These are phyloP conservation scores for Scutellaria galericulata DNA, from an alignment of 257 asterid species.

Conservation along the genomic window DNA sequence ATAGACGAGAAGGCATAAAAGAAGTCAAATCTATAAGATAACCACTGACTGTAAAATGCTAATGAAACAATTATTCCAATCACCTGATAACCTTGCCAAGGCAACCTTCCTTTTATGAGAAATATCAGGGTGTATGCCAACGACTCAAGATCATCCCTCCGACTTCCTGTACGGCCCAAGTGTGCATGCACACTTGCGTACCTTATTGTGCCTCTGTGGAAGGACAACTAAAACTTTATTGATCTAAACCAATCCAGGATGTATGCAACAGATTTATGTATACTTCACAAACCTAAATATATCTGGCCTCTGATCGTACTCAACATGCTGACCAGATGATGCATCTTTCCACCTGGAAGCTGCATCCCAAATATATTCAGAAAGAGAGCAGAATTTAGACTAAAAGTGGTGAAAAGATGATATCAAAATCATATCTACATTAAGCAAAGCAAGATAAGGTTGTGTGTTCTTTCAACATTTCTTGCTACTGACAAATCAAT, in stretches of 20 bases:
- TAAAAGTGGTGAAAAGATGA: neutral
- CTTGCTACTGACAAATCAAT: neutral
- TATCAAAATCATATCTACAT: neutral
- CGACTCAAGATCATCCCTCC: constrained; percentile 98
- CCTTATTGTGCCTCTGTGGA: constrained; percentile 88
- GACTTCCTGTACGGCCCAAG: constrained; percentile 97
- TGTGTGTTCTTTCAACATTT: neutral
- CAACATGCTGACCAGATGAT: constrained; percentile 95
- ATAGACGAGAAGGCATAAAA: constrained; percentile 16
- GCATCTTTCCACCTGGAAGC: constrained; percentile 83
- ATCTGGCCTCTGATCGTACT: constrained; percentile 99
- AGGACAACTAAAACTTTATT: neutral
- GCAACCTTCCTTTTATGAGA: constrained; percentile 91
- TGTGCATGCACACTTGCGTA: constrained; percentile 99
- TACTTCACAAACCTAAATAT: constrained; percentile 78
- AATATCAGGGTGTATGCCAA: constrained; percentile 91
- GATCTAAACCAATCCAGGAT: constrained; percentile 21
- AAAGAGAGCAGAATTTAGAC: neutral
- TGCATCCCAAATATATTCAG: constrained; percentile 40
- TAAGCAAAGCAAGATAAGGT: neutral
- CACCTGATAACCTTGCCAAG: constrained; percentile 99
- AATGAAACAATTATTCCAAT: constrained; percentile 30
- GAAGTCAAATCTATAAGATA: neutral
- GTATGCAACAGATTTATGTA: neutral
- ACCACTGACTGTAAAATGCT: neutral